Percentiles rank a stretch among this genome's conserved stretches.
phyloP scores from a whole-genome alignment of 2,329 filamentous ascomycete genomes.

The Nakataea oryzae region DNA sequence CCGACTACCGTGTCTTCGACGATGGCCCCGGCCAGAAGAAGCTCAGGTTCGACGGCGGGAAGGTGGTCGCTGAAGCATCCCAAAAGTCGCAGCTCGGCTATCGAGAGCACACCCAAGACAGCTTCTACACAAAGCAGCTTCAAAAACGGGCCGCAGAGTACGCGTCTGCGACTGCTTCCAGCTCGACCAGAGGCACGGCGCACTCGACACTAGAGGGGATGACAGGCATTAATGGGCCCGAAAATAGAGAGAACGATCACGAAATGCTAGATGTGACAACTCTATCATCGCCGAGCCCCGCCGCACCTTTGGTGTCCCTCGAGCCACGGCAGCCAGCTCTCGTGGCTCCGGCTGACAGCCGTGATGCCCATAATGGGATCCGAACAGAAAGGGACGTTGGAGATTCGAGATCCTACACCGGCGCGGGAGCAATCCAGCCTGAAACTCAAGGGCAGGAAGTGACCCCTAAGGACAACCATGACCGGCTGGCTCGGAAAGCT shows the following conservation, averaged over 20 bases:
- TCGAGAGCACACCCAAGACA: slow-evolving; percentile 67
- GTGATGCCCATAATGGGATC: background rate
- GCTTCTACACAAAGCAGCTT: slow-evolving; percentile 73
- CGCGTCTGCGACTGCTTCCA: background rate
- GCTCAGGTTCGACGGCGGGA: slow-evolving; percentile 53
- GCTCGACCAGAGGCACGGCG: background rate
- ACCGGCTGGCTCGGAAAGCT: slow-evolving; percentile 8
- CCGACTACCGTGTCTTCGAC: slow-evolving; percentile 72
- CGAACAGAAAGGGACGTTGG: background rate
- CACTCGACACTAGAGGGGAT: background rate
- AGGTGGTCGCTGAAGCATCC: slow-evolving; percentile 55
- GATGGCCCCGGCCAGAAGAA: slow-evolving; percentile 77
- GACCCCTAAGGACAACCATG: background rate
- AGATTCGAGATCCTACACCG: background rate
- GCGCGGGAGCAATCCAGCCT: too few relatives aligned
- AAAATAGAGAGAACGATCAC: background rate
- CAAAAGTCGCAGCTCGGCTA: slow-evolving; percentile 53
- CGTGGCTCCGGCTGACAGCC: background rate
- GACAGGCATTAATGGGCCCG: background rate
- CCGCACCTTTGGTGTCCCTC: background rate
- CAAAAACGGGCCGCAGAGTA: slow-evolving; percentile 19
- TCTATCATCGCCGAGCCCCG: background rate
- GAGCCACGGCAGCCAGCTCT: background rate
- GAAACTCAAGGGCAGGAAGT: background rate
- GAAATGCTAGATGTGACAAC: background rate